Evolutionary conservation across 768 basidiomycete species (phyloP), one percentile per base, ranked within the genome.

Genomic region (Austroboletus eburneus): DNA sequence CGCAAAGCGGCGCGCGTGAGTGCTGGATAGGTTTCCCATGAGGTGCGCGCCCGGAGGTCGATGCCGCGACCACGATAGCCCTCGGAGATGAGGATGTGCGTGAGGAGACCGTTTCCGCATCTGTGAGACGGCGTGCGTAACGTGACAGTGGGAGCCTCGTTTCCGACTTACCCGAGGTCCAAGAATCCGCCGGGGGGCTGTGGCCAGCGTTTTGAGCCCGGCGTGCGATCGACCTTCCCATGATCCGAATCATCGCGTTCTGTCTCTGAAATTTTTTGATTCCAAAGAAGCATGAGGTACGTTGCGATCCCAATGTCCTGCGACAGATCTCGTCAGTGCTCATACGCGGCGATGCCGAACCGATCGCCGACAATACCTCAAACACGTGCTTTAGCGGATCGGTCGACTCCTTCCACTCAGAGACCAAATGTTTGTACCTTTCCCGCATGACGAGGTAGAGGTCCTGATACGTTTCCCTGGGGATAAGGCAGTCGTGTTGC

Each of bases 231-330:
- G 10, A 6, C 27, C 12, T 27, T 27, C 27, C 7, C 27, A 27
- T 27, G 38, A 23, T 29, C 32, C 10, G n/a, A n/a, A n/a, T 0
- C 14, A 16, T 42, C 24, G 30, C 6, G 36, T 9, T 33, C 27
- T 16, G 32, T n/a, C n/a, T n/a, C 39, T 4, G 23, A 23, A 18
- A 14, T 12, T 3, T 32, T 57, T 57, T 80, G 72, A 57, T 86
- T 90, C 95, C 95, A 97, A 4, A 97, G 69, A 1, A 95, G 75
- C 68, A 97, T 91, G 22, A 98, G 72, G 63, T 88, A 97, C 2
- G 91, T 91, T 3, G 92, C 92, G 35, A 98, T 94, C 14, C 91
- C 91, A 29, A 97, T 91, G 62, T 98, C 95, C 87, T 95, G 56
- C 25, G 38, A 30, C 14, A 33, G 27, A 7, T 27, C 5, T 27